Conservation (phyloP, 176 grass and related monocot genomes). For the Oryza glaberrima region DNA sequence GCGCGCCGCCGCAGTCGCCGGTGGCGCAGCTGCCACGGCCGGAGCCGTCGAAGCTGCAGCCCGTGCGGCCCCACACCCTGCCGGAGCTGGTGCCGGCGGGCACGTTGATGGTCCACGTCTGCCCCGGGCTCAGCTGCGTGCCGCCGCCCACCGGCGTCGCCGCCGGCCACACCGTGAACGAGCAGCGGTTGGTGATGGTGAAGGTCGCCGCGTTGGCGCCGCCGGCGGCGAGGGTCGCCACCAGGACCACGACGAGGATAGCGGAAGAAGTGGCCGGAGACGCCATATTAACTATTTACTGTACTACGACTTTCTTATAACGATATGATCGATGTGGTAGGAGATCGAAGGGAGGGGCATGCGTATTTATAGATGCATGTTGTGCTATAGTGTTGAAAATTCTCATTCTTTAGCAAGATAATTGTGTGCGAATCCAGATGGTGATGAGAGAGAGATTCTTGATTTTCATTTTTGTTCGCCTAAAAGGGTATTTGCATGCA, state of each 20-base stretch:
- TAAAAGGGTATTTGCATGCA: no score
- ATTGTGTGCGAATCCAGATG: no score
- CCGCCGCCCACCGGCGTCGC: slow-evolving; percentile 20
- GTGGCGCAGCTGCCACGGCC: neutral
- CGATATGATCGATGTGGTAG: no score
- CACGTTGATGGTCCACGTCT: neutral
- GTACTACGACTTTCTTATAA: no score
- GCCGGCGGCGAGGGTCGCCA: neutral
- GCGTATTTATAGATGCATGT: no score
- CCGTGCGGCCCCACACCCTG: slow-evolving; percentile 19
- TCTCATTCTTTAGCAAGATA: no score
- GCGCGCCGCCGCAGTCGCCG: slow-evolving; percentile 2
- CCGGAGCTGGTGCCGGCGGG: neutral
- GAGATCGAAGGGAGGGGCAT: no score
- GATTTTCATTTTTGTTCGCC: no score
- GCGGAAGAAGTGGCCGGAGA: neutral
- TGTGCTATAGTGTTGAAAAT: no score
- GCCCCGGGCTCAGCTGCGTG: neutral
- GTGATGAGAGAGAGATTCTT: no score
- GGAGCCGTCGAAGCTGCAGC: neutral
- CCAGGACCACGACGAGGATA: slow-evolving; percentile 19
- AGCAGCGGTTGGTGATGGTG: slow-evolving; percentile 58
- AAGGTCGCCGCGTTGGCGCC: slow-evolving; percentile 31
- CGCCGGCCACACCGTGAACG: slow-evolving; percentile 58
- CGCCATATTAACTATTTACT: slow-evolving; percentile 18